phyloP scores from a whole-genome alignment of 495 filamentous ascomycete genomes.

The Trypethelium eluteriae region DNA sequence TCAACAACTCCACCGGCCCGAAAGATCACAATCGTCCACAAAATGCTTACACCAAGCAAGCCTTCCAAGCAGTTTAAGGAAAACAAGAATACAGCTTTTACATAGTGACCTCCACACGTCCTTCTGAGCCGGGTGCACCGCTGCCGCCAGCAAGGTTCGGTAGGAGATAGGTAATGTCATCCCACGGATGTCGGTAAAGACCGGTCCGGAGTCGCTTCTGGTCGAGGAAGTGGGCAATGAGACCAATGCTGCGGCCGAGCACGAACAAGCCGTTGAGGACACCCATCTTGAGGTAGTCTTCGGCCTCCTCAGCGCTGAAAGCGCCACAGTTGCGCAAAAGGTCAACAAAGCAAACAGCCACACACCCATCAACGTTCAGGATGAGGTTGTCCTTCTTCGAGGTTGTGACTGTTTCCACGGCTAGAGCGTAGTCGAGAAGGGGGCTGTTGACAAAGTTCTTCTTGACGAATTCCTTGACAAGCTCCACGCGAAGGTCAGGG shows the following conservation, averaged over 20 bases:
- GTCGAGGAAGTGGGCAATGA: constrained; percentile 99
- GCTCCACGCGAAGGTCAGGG: constrained; percentile 97
- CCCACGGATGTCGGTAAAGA: constrained; percentile 68
- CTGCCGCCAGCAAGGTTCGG: constrained; percentile 63
- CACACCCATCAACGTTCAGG: constrained; percentile 95
- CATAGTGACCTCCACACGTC: constrained; percentile 81
- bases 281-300: constrained; percentile 86
- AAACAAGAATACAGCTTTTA: constrained; percentile 29
- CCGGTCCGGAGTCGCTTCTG: constrained; percentile 98
- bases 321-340: constrained; percentile 96
- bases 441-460: constrained; percentile 95
- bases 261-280: constrained; percentile 99
- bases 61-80: not conserved
- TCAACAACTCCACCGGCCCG: not conserved
- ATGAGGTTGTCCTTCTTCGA: constrained; percentile 99
- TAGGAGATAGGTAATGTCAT: constrained; percentile 81
- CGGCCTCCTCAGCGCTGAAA: constrained; percentile 74
- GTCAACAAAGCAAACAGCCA: constrained; percentile 98
- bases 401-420: constrained; percentile 94
- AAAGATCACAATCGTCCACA: not conserved
- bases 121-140: constrained; percentile 67
- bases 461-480: constrained; percentile 96
- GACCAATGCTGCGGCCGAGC: constrained; percentile 87
- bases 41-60: not conserved
- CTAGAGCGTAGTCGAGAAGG: constrained; percentile 95